Evolutionary conservation across 2,329 filamentous ascomycete species (phyloP).

Genomic region (Penicillium aurantiogriseum): DNA sequence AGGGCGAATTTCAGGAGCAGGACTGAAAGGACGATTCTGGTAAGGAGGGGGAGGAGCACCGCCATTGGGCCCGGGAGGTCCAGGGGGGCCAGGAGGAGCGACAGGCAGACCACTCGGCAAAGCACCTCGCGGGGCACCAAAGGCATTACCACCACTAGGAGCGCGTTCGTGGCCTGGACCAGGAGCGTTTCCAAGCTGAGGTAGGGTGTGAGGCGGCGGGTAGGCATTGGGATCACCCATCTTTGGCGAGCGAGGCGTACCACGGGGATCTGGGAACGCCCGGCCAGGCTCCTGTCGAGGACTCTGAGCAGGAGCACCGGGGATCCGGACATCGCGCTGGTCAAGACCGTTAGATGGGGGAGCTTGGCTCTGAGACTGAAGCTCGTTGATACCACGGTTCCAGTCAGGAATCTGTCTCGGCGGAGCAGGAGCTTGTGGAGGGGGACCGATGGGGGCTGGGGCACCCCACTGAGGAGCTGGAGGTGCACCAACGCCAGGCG

Average conservation of each 20-base stretch:
- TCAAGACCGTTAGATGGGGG: slow-evolving; percentile 76
- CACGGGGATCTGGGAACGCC: slow-evolving; percentile 65
- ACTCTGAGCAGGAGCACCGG: slow-evolving; percentile 69
- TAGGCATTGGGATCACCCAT: slow-evolving; percentile 55
- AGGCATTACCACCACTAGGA: slow-evolving; percentile 30
- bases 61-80: slow-evolving; percentile 49
- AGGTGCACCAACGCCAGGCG: slow-evolving; percentile 75
- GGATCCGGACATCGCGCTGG: slow-evolving; percentile 68
- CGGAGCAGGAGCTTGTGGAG: slow-evolving; percentile 62
- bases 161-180: slow-evolving; percentile 43
- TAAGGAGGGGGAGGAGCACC: slow-evolving; percentile 68
- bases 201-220: slow-evolving; percentile 49
- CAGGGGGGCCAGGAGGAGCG: slow-evolving; percentile 46
- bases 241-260: slow-evolving; percentile 60
- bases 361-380: slow-evolving; percentile 58
- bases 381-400: slow-evolving; percentile 71
- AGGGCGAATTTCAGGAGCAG: slow-evolving; percentile 78
- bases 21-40: slow-evolving; percentile 66
- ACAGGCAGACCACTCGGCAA: slow-evolving; percentile 49
- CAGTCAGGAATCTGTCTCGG: slow-evolving; percentile 61
- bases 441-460: slow-evolving; percentile 55
- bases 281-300: slow-evolving; percentile 71
- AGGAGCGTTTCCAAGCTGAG: slow-evolving; percentile 50
- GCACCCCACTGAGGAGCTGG: slow-evolving; percentile 88
- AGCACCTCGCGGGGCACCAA: slow-evolving; percentile 41